These are phyloP conservation scores for Neurospora crassa DNA, from an alignment of 2,329 filamentous ascomycete species.

Conservation along the genomic window DNA sequence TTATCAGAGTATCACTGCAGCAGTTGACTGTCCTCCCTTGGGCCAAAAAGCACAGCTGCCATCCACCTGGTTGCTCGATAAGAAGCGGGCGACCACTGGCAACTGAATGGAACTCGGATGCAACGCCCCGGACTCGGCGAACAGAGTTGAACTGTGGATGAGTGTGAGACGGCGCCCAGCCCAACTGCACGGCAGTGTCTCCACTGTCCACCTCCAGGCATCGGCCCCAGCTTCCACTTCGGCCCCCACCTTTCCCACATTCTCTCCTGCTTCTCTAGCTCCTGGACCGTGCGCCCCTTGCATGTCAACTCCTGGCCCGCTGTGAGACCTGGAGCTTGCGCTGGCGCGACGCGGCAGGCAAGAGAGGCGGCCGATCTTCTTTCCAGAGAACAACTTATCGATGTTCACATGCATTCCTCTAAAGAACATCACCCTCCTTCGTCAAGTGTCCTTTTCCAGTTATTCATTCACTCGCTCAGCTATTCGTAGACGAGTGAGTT, in stretches of 20 bases:
- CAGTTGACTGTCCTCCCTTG: neutral
- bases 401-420: neutral
- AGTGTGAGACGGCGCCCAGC: neutral
- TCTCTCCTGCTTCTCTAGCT: neutral
- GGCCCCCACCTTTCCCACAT: neutral
- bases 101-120: neutral
- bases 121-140: neutral
- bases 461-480: neutral
- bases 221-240: neutral
- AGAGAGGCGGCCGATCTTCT: neutral
- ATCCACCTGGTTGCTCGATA: neutral
- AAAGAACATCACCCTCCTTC: neutral
- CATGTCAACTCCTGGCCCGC: neutral
- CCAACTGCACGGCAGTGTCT: neutral
- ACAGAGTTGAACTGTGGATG: neutral
- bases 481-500: neutral
- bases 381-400: neutral
- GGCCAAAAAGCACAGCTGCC: neutral
- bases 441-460: neutral
- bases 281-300: slow-evolving; percentile 13
- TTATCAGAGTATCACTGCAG: neutral
- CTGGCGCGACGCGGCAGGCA: neutral
- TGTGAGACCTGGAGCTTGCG: neutral
- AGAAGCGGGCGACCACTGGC: neutral
- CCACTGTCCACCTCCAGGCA: neutral